Base-by-base conservation (phyloP, 2,329 filamentous ascomycete genomes). In the Cladorrhinum sp. region DNA sequence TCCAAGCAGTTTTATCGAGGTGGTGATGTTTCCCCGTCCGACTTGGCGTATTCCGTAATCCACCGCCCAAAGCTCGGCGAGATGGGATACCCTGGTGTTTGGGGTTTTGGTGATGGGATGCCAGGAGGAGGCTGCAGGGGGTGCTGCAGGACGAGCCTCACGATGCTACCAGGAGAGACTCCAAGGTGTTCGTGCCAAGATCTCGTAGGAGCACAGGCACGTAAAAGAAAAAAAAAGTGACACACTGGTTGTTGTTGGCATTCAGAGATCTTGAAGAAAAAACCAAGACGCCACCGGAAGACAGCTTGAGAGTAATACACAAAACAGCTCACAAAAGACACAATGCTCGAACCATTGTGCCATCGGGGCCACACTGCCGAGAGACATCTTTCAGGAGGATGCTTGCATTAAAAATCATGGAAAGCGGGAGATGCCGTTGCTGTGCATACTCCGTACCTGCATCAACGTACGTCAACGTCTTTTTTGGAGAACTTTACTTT, bases 1-100 rank as follows among this genome's bases (percentile, higher is more conserved):
- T 57, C 54, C 54, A 57, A 49, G 54, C 42, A 49, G 54, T 57
- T 57, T 57, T 57, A 57, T 46, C 39, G 39, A 46, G n/a, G 54
- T 49, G 54, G 54, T 57, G 54, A 57, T 57, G 54, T 57, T 57
- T 57, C 54, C 54, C 49, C 24, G 39, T 26, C 54, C 39, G 54
- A 48, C 54, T 57, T 57, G 54, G 54, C 54, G 30, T 10, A 26
- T n/a, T 46, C 6, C 6, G n/a, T 20, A 46, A 18, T 20, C 42
- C 42, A 46, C 18, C 10, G 42, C 42, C n/a, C 14, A 21, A n/a
- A 21, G 42, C 42, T 46, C 42, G 42, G 42, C 42, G 16, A 46
- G 42, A 46, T 46, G 42, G n/a, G 42, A 46, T 18, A 18, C 42
- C 42, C 42, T 46, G 42, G 42, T 46, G 42, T 46, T 46, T 46